Conservation (phyloP, 192 early-diverging fungal genomes). For the Coemansia sp. region DNA sequence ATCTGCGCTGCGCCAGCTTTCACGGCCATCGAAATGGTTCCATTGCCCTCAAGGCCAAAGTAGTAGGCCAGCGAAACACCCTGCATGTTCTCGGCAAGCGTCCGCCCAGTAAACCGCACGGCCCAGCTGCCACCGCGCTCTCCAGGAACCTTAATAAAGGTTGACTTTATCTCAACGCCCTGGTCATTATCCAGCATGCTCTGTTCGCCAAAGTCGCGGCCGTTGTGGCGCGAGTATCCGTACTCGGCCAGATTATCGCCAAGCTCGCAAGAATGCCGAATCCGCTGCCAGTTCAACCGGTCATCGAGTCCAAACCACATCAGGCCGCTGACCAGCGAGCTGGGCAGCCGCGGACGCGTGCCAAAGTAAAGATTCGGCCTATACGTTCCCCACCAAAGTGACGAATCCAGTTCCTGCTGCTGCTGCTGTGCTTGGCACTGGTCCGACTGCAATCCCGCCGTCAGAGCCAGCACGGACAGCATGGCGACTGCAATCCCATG, state of each 20-base stretch:
- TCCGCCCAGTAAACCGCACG: slow-evolving; percentile 60
- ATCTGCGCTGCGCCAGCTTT: slow-evolving; percentile 38
- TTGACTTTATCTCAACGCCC: slow-evolving; percentile 21
- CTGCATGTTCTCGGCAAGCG: slow-evolving; percentile 36
- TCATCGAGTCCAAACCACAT: slow-evolving; percentile 83
- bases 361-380: slow-evolving; percentile 94
- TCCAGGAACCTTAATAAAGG: slow-evolving; percentile 37
- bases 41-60: slow-evolving; percentile 70
- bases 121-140: slow-evolving; percentile 57
- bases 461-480: background rate
- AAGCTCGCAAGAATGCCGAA: slow-evolving; percentile 91
- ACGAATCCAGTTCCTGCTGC: slow-evolving; percentile 23
- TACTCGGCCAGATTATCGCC: slow-evolving; percentile 74
- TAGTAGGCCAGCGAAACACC: slow-evolving; percentile 70
- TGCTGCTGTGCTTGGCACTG: background rate
- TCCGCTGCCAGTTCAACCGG: slow-evolving; percentile 54
- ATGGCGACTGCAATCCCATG: background rate
- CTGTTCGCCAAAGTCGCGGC: slow-evolving; percentile 74
- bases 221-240: slow-evolving; percentile 84
- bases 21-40: slow-evolving; percentile 51
- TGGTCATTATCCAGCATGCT: slow-evolving; percentile 26
- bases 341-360: slow-evolving; percentile 67
- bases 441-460: background rate
- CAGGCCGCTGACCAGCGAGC: slow-evolving; percentile 82
- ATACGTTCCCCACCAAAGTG: slow-evolving; percentile 85